These are phyloP conservation scores for Candida montana DNA, from an alignment of 805 yeast species.

Conservation along the genomic window DNA sequence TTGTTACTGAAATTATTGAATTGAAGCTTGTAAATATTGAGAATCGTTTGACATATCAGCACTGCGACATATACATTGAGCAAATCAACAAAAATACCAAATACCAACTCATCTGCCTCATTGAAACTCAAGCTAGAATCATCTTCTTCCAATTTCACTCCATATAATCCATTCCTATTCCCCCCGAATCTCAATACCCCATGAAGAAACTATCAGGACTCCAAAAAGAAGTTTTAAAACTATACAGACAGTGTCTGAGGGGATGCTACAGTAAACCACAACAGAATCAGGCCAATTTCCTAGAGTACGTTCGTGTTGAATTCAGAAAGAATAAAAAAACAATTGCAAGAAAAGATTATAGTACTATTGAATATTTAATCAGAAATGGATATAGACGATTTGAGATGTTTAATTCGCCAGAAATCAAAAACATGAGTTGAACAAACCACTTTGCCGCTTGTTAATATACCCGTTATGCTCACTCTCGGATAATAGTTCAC, in stretches of 20 bases:
- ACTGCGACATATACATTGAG: too few relatives aligned
- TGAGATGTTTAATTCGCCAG: constrained; percentile 68
- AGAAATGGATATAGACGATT: constrained; percentile 68
- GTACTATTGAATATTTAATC: constrained; percentile 78
- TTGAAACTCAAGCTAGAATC: too few relatives aligned
- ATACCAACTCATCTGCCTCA: too few relatives aligned
- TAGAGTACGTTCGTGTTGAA: constrained; percentile 45
- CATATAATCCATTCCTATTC: neutral
- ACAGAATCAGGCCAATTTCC: constrained; percentile 40
- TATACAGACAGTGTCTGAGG: constrained; percentile 45
- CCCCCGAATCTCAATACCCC: constrained; percentile 2
- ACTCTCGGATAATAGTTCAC: neutral
- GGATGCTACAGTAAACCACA: constrained; percentile 41
- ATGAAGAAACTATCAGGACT: constrained; percentile 37
- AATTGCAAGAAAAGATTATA: constrained; percentile 75
- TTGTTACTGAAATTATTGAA: too few relatives aligned
- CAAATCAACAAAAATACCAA: too few relatives aligned
- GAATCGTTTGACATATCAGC: too few relatives aligned
- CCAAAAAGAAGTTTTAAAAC: constrained; percentile 45
- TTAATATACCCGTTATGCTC: neutral
- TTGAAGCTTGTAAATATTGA: too few relatives aligned
- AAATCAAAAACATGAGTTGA: constrained; percentile 56
- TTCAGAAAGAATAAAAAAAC: constrained; percentile 47
- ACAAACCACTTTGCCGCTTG: too few relatives aligned
- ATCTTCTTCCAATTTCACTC: too few relatives aligned